Evolutionary conservation across 208 protist species (phyloP), one percentile per base, ranked within the genome.

Genomic region (Novymonas esmeraldas): DNA sequence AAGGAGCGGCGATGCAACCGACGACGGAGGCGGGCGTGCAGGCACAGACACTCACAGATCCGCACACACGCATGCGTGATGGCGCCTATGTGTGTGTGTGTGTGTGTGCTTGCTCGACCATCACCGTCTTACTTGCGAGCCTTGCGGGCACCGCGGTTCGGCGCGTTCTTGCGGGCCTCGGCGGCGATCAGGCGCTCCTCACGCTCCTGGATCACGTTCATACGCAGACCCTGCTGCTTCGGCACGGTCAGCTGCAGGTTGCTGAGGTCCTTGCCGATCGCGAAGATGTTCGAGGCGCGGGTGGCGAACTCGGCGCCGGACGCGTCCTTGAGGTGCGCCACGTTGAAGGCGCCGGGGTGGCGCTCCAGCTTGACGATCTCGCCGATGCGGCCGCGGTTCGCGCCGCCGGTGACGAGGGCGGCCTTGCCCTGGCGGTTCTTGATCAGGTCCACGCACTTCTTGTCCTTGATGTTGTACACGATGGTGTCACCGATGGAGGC

Each of bases 351-450:
- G 75, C 98, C 99, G 22, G 75, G 86, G 85, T 99, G 97, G 55
- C 79, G 77, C 73, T 99, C 98, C 70, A 95, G 73, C 31, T 73
- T 72, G 45, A 94, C 81, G 72, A 99, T 95, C 46, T 97, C 78
- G 81, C 99, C 99, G 74, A 99, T 97, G 89, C 99, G 98, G 65
- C 99, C 99, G 36, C 89, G 89, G 90, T 99, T 99, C 64, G 90
- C 89, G 50, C 99, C 99, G 50, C 96, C 98, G 76, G 97, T 99
- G 57, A 99, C 84, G 84, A 99, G 98, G 70, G 87, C 94, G 29
- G 99, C 73, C 75, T 98, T 98, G 75, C 98, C 98, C 42, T 82
- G 52, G 26, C 92, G 83, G 76, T 85, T 92, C 90, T 96, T 95
- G 67, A 93, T 79, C 73, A 98, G 80, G 59, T 98, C 92, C 28